Base-by-base conservation (phyloP, 2,329 filamentous ascomycete genomes). In the Aspergillus fumigatus region DNA sequence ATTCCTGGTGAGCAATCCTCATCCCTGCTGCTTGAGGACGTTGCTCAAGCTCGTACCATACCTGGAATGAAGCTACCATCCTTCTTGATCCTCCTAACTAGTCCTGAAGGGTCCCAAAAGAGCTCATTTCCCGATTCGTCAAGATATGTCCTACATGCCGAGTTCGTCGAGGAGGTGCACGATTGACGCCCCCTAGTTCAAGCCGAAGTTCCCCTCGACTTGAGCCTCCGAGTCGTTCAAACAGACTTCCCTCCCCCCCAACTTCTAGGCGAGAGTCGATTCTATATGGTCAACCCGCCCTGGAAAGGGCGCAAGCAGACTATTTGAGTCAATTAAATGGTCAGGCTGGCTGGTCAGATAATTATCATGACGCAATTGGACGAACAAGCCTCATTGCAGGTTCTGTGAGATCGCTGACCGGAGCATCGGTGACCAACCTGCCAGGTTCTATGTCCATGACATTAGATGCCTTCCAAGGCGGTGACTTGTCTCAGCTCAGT, bases 111-210 rank as follows among this genome's bases (percentile, higher is more conserved):
- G 78, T 80, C 4, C 78, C 78, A 3, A 80, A 80, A 63, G 78
- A 80, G 60, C 67, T 80, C 38, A 80, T 80, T 60, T 79, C 78
- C 32, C 77, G 78, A 43, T 80, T 80, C 57, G 78, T 80, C 53
- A 79, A 79, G 61, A 76, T 79, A 51, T 80, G 78, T 50, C 78
- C 78, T 50, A 80, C 77, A 19, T 80, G 78, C 58, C 77, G 77
- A 62, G 74, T 79, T 21, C 76, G 78, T 49, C 70, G 78, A 48
- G 75, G 76, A 21, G 74, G 72, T 48, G 68, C 74, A 41, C 73
- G 73, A 10, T 58, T 75, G 48, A 75, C 74, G 23, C 74, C 75
- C 21, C 74, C 75, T 25, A 74, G 69, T 59, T 77, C 75, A 25
- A 70, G 71, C 48, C 68, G 67, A 64, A 63, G 67, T 54, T 75